These are phyloP conservation scores for Acephala macrosclerotiorum DNA, from an alignment of 2,329 filamentous ascomycete genomes.

Conservation along the genomic window DNA sequence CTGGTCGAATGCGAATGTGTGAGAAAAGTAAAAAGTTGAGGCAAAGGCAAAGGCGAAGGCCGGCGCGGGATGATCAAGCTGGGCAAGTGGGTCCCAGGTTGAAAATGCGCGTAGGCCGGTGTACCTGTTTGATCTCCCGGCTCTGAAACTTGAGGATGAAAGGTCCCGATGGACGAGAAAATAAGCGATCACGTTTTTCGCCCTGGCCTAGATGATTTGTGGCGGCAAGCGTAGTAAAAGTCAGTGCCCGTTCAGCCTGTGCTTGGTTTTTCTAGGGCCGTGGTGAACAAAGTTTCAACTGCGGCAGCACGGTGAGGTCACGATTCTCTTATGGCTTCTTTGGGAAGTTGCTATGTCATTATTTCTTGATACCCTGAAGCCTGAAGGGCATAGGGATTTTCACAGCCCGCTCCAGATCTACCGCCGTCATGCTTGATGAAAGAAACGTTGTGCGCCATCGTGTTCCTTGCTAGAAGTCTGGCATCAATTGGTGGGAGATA, in stretches of 20 bases:
- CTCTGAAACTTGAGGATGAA: no score
- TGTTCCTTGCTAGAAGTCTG: no score
- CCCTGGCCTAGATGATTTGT: neutral
- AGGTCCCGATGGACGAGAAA: no score
- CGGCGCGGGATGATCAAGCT: neutral
- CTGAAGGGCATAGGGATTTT: neutral
- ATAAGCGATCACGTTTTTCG: conserved; percentile 5
- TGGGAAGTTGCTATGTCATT: no score
- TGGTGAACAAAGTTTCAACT: conserved; percentile 6
- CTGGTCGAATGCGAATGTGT: neutral
- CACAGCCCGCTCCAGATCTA: neutral
- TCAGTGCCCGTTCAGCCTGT: neutral
- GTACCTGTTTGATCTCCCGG: neutral
- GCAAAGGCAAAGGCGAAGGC: neutral
- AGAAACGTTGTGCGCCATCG: conserved; percentile 4
- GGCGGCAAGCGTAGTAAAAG: no score
- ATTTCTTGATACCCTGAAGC: no score
- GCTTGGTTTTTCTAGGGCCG: neutral
- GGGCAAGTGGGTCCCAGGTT: neutral
- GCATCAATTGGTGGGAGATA: no score
- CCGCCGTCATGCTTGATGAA: neutral
- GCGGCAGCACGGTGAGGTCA: conserved; percentile 6
- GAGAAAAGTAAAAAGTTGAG: conserved; percentile 1
- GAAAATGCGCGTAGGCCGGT: neutral
- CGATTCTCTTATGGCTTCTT: neutral